Conservation (phyloP, 179 eudicot species). For the Actinidia arguta region DNA sequence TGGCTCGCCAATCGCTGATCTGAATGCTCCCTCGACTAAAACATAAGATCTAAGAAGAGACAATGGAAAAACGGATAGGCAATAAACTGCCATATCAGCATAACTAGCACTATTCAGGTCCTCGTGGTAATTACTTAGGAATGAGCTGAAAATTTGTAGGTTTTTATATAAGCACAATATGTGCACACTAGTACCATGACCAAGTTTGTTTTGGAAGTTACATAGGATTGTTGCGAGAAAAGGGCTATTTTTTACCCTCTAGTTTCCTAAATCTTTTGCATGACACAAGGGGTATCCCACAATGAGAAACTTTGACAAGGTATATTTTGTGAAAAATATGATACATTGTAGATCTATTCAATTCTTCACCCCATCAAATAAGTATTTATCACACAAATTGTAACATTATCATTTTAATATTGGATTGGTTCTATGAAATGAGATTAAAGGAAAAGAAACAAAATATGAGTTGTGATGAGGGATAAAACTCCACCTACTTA, state of each 20-base stretch:
- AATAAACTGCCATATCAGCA: neutral
- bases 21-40: conserved; percentile 8
- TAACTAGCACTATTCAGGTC: neutral
- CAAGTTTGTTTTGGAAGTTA: no score
- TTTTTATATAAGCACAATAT: neutral
- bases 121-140: neutral
- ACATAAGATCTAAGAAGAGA: neutral
- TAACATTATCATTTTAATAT: no score
- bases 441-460: no score
- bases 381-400: neutral
- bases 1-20: conserved; percentile 64
- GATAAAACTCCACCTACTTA: no score
- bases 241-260: neutral
- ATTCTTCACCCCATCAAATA: neutral
- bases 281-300: conserved; percentile 11
- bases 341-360: neutral
- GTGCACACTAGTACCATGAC: no score
- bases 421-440: no score
- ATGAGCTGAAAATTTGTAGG: neutral
- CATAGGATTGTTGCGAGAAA: no score
- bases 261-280: conserved; percentile 8
- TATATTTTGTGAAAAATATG: neutral
- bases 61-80: neutral
- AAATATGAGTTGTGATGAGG: no score
- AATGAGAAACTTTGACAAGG: neutral